Conservation (phyloP, 441 rosid species). For the Codiaeum variegatum region DNA sequence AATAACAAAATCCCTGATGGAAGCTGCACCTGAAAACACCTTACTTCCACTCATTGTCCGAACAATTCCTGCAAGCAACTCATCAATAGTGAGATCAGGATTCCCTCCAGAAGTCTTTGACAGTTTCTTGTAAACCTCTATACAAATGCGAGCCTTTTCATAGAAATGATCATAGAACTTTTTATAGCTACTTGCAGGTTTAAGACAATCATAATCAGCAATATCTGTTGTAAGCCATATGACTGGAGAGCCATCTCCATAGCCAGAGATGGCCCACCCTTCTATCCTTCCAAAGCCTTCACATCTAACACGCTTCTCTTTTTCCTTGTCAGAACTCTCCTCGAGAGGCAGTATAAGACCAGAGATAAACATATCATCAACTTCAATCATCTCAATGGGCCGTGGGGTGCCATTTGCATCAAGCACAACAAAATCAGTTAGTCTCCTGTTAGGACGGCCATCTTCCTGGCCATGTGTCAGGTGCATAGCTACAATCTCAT, state of each 20-base stretch:
- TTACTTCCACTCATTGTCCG: conserved; percentile 65
- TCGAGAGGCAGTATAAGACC: conserved; percentile 64
- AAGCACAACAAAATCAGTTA: conserved; percentile 57
- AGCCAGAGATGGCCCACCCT: conserved; percentile 75
- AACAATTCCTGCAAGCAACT: conserved; percentile 62
- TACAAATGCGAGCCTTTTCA: conserved; percentile 58
- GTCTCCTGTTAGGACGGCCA: conserved; percentile 54
- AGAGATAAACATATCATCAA: conserved; percentile 49
- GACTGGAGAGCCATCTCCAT: conserved; percentile 69
- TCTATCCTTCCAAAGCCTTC: conserved; percentile 62
- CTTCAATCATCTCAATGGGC: conserved; percentile 72
- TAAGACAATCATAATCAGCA: conserved; percentile 72
- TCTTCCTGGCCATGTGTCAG: conserved; percentile 36
- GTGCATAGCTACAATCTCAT: conserved; percentile 42
- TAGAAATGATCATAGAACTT: conserved; percentile 48
- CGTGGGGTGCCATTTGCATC: conserved; percentile 42
- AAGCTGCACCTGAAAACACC: conserved; percentile 48
- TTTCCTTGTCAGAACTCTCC: conserved; percentile 38
- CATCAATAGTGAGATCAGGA: conserved; percentile 63
- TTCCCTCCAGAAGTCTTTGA: conserved; percentile 61
- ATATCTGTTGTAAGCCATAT: conserved; percentile 68
- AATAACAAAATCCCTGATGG: conserved; percentile 58
- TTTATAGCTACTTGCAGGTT: conserved; percentile 58
- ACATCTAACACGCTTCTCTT: conserved; percentile 46
- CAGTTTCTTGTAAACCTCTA: conserved; percentile 64